Percentiles rank a stretch among this genome's conserved stretches.
These are phyloP conservation scores for Penicillium sp. DNA, from an alignment of 2,329 filamentous ascomycete species.

Conservation along the genomic window DNA sequence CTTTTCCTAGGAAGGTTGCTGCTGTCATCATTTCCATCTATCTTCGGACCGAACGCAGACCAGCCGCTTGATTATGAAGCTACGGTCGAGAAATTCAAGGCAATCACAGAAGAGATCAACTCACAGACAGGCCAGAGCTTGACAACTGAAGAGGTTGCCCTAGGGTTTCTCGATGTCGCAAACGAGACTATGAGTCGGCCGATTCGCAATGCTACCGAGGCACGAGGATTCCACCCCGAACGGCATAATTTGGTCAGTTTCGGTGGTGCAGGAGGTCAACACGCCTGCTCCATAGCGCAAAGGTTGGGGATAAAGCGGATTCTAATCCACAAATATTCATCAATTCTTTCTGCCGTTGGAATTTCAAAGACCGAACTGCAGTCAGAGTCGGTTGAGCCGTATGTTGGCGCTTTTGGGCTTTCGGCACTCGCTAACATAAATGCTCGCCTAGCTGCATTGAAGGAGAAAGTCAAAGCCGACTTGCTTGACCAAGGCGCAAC, in stretches of 20 bases:
- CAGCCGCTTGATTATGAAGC: constrained; percentile 78
- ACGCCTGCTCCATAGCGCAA: constrained; percentile 87
- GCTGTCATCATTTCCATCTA: constrained; percentile 94
- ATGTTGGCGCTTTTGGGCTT: constrained; percentile 77
- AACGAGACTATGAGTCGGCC: constrained; percentile 63
- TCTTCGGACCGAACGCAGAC: constrained; percentile 89
- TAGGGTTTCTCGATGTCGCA: constrained; percentile 49
- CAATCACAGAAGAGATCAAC: constrained; percentile 64
- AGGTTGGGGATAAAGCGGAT: constrained; percentile 84
- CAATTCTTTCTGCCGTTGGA: constrained; percentile 87
- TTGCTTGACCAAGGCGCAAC: constrained; percentile 39
- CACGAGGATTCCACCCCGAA: constrained; percentile 87
- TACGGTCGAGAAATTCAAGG: constrained; percentile 74
- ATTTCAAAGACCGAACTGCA: constrained; percentile 51
- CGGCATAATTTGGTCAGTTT: constrained; percentile 91
- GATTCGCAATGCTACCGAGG: constrained; percentile 88
- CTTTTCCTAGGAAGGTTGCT: constrained; percentile 82
- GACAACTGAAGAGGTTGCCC: constrained; percentile 59
- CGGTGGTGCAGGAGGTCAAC: constrained; percentile 88
- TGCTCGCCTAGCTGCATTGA: constrained; percentile 30
- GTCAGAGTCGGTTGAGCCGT: constrained; percentile 82
- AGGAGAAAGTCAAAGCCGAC: constrained; percentile 47
- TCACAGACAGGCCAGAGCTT: constrained; percentile 59
- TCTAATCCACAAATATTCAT: constrained; percentile 86
- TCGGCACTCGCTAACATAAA: constrained; percentile 59